Evolutionary conservation across 2,329 filamentous ascomycete genomes (phyloP).

Genomic region (Aphanocladium album): DNA sequence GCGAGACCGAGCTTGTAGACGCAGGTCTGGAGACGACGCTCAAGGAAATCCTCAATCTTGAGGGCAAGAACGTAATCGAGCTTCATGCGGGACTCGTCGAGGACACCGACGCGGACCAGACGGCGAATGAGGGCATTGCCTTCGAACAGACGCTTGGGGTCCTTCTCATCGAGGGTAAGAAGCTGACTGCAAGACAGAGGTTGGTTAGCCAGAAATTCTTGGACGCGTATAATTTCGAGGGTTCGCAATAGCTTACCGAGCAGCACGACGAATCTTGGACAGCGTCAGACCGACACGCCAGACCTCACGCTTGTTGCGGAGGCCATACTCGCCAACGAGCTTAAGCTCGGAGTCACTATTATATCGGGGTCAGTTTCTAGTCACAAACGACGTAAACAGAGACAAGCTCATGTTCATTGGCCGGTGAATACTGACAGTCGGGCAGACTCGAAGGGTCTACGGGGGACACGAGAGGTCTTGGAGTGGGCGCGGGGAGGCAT

Average conservation of each 20-base stretch:
- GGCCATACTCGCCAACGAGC: conserved; percentile 99
- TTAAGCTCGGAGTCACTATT: conserved; percentile 98
- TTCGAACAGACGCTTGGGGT: conserved; percentile 99
- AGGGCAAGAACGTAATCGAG: conserved; percentile 99
- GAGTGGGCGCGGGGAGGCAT: conserved; percentile 66
- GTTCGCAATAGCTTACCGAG: conserved; percentile 61
- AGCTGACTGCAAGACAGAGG: conserved; percentile 69
- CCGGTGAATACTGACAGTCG: conserved; percentile 96
- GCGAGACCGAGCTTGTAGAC: conserved; percentile 99
- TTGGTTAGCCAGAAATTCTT: not conserved
- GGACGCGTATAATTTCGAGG: not conserved
- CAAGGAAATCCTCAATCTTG: conserved; percentile 99
- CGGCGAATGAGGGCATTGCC: conserved; percentile 99
- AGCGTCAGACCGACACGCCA: conserved; percentile 99
- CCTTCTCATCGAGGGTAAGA: conserved; percentile 99
- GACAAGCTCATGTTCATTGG: conserved; percentile 98
- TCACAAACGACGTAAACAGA: conserved; percentile 92
- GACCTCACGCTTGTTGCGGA: conserved; percentile 99
- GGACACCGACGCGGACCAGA: conserved; percentile 98
- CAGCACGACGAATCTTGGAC: conserved; percentile 99
- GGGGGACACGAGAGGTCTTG: conserved; percentile 99
- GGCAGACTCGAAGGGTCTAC: conserved; percentile 98
- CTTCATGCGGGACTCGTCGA: conserved; percentile 99
- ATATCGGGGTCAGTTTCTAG: conserved; percentile 59
- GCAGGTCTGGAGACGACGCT: conserved; percentile 98